Evolutionary conservation across 1,284 basidiomycete genomes (phyloP), one percentile per base, ranked within the genome.

Genomic region (Apiotrichum brassicae): DNA sequence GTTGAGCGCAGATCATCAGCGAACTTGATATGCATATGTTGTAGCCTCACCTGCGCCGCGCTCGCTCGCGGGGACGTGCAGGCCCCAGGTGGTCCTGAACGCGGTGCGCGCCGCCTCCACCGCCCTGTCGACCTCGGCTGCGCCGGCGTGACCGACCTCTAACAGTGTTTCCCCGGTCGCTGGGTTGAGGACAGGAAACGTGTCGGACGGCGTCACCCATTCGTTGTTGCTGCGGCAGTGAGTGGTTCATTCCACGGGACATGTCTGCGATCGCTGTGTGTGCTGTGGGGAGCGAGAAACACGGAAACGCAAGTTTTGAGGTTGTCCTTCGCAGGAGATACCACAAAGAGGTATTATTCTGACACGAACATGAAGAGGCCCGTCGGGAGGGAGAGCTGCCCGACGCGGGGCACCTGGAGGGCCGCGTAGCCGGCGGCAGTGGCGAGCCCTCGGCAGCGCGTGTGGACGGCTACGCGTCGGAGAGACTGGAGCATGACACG

Each of bases 11-110:
- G 14, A 14, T 14, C 14, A 14, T 30, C 9, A 30, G 28, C n/a
- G n/a, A n/a, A n/a, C n/a, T n/a, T n/a, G n/a, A n/a, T n/a, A n/a
- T n/a, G n/a, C n/a, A n/a, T n/a, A n/a, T n/a, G n/a, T n/a, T n/a
- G n/a, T n/a, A 14, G 28, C 9, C 63, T 51, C 51, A 63, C 62
- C 28, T 49, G 79, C 79, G 28, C 86, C 83, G 46, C 93, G 81
- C 72, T 91, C 83, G 47, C 83, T 80, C 28, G 86, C 87, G 12
- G 87, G 83, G 44, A 87, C 81, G 59, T 90, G 88, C 70, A 85
- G 84, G 14, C 91, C 92, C 91, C 92, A 95, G 24, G 85, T 83
- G 8, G 84, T 87, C 54, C 84, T 82, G 77, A 88, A 90, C 4
- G 92, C 65, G 45, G 81, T 76, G 57, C 90, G 81, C 23, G 92